Evolutionary conservation across 805 yeast genomes (phyloP).

Genomic region (Kodamaea restingae): DNA sequence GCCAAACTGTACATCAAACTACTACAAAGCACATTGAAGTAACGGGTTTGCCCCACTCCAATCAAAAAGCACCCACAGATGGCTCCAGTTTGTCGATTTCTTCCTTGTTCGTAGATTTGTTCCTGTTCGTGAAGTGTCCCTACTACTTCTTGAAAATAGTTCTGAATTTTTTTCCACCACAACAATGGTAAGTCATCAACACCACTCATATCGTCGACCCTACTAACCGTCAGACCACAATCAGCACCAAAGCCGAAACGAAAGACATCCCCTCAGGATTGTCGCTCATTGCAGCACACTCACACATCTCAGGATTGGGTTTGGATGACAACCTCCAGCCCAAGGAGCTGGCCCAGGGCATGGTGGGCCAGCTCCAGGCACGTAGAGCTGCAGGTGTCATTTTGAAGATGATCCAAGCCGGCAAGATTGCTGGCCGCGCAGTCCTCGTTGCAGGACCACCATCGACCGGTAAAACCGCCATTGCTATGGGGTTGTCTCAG

Average conservation of each 20-base stretch:
- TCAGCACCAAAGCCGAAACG: conserved; percentile 29
- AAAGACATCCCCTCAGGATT: conserved; percentile 40
- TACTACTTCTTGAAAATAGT: not conserved
- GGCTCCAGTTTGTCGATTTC: too few relatives aligned
- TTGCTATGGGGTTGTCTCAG: conserved; percentile 89
- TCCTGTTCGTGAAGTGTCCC: too few relatives aligned
- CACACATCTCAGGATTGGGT: conserved; percentile 96
- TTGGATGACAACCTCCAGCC: conserved; percentile 88
- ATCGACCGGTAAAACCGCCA: conserved; percentile 97
- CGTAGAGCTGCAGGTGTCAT: conserved; percentile 95
- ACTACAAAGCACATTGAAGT: too few relatives aligned
- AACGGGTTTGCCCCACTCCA: too few relatives aligned
- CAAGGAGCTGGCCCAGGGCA: conserved; percentile 75
- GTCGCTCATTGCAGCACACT: conserved; percentile 92
- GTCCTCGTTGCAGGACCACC: conserved; percentile 97
- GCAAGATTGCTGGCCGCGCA: conserved; percentile 95
- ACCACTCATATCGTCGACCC: not conserved
- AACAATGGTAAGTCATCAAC: conserved; percentile 12
- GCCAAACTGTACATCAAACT: too few relatives aligned
- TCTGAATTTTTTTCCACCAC: not conserved
- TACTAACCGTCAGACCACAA: conserved; percentile 18
- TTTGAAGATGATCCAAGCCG: conserved; percentile 87
- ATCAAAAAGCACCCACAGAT: too few relatives aligned
- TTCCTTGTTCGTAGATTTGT: too few relatives aligned
- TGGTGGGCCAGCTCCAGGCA: conserved; percentile 96